Evolutionary conservation across 345 rosid genomes (phyloP), one percentile per base, ranked within the genome.

Genomic region (Anacardium occidentale): DNA sequence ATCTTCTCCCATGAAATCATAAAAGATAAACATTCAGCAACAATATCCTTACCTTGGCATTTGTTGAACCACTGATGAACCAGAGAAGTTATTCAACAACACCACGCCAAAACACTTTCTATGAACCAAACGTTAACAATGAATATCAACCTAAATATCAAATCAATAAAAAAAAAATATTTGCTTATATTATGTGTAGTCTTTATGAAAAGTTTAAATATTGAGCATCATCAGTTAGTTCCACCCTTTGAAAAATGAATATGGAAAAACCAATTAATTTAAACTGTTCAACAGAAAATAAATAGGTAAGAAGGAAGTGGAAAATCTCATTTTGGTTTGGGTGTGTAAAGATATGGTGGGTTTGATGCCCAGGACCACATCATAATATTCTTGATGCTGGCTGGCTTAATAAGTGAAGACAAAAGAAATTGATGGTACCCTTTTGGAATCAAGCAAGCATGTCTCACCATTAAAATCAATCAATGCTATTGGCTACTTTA

Each of bases 61-160:
- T 89, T 70, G 97, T 91, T 72, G 99, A 96, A 67, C 99, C 99
- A 71, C 97, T 96, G 61, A 93, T 87, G 84, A 91, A 93, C 99
- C 99, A 96, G 14, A 96, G 80, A 79, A 96, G 95, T 80, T 96
- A 98, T 78, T 93, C 99, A 78, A 93, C 92, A 82, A 93, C 97
- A 62, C 97, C 99, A 57, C 96, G 86, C 99, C 99, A 96, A 74
- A 93, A 96, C 48, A 96, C 97, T 88, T 83, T 96, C 98, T 96
- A 66, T 66, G 76, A 72, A 84, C 70, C 71, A 79, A 76, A 77
- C 51, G 56, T 58, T 15, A 74, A 61, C 32, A 76, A 50, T 74
- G 42, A 62, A 8, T 53, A 73, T 70, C 64, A 79, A 53, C 63
- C 24, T 72, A 74, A 32, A 50, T 62, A 24, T 52, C 61, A 56